Evolutionary conservation across 345 rosid species (phyloP).

Genomic region (Anacardium occidentale): DNA sequence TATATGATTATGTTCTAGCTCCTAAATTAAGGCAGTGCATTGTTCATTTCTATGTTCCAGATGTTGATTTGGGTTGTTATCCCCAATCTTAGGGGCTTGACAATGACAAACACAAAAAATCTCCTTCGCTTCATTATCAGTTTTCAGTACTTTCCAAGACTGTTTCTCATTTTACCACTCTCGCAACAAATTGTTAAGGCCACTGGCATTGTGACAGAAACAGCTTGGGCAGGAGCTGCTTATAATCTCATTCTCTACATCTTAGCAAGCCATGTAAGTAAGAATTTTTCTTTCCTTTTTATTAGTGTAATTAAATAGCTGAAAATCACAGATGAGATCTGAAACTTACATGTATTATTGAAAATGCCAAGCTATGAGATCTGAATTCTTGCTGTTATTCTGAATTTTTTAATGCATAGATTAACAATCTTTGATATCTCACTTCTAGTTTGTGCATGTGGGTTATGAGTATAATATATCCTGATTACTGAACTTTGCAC

Average conservation of each 20-base stretch:
- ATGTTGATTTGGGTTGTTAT: slow-evolving; percentile 74
- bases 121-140: slow-evolving; percentile 80
- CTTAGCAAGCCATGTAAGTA: slow-evolving; percentile 96
- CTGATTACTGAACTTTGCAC: background rate
- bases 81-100: slow-evolving; percentile 69
- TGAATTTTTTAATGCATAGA: too few species aligned
- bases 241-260: slow-evolving; percentile 87
- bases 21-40: background rate
- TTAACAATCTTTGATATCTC: background rate
- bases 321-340: too few species aligned
- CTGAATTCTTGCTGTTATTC: background rate
- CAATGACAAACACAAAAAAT: slow-evolving; percentile 77
- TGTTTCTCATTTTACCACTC: slow-evolving; percentile 70
- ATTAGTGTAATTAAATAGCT: too few species aligned
- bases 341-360: too few species aligned
- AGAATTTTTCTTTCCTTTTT: background rate
- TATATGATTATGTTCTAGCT: background rate
- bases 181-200: slow-evolving; percentile 78
- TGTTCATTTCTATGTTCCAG: slow-evolving; percentile 36
- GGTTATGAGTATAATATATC: background rate
- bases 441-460: background rate
- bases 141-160: slow-evolving; percentile 75
- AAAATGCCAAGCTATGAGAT: background rate
- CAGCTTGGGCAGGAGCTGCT: slow-evolving; percentile 97
- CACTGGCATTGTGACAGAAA: slow-evolving; percentile 83